Evolutionary conservation across 306 rosid genomes (phyloP), one percentile per base, ranked within the genome.

Genomic region (Sindora glabra): DNA sequence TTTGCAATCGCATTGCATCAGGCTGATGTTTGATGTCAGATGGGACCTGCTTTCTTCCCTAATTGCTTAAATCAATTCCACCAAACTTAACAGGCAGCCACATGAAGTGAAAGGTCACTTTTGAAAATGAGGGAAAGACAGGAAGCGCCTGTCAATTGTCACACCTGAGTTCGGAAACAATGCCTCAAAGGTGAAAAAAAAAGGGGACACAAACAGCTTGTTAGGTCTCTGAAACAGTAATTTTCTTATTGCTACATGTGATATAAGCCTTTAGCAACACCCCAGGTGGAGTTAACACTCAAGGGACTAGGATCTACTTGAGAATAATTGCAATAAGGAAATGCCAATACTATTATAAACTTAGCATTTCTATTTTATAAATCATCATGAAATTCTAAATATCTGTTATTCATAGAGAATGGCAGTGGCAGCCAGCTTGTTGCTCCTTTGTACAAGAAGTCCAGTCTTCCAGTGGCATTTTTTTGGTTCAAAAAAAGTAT

Each of bases 41-140:
- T 64, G 58, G 53, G 56, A 76, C 46, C 62, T 33, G 54, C 51
- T 60, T 74, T 50, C 39, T 73, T 59, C 62, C 60, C 62, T 55
- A 40, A 64, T 50, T 54, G 37, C 69, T 73, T 64, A 53, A 66
- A 65, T 55, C 60, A 65, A 32, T 41, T 27, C 64, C 63, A 65
- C 80, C 76, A 67, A 70, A 70, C 74, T 74, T 70, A 44, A 36
- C 77, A 65, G 44, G 66, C 41, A 47, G 48, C 53, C 67, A 64
- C 70, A 69, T 48, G 62, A 60, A 69, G 68, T 46, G 54, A 69
- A 50, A 72, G 56, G 15, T 65, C 10, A 19, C 65, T 71, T n/a
- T 48, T 13, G 38, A 27, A 55, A 67, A 37, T 6, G 54, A 46
- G 61, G 64, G 59, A 53, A 44, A 68, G 18, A 61, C 24, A 13